These are phyloP conservation scores for Sanghuangporus baumii DNA, from an alignment of 1,284 basidiomycete species.

Conservation along the genomic window DNA sequence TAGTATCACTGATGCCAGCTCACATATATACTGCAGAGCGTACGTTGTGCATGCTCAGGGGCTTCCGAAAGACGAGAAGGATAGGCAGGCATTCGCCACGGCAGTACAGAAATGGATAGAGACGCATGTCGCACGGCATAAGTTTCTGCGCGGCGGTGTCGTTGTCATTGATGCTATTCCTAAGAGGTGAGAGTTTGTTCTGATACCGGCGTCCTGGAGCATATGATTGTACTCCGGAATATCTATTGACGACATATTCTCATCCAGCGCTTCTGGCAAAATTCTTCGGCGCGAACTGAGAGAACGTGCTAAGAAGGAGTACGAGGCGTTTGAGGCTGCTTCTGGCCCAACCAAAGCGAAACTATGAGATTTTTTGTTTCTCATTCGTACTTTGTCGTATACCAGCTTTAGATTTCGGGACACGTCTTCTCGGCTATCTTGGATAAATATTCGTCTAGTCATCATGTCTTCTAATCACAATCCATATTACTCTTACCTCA, in stretches of 20 bases:
- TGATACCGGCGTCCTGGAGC: background rate
- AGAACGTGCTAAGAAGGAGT: conserved; percentile 50
- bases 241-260: background rate
- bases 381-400: background rate
- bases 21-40: conserved; percentile 37
- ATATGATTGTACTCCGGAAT: background rate
- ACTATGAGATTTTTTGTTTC: conserved; percentile 1
- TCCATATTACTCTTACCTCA: too few species aligned
- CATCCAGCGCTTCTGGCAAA: conserved; percentile 55
- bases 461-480: too few species aligned
- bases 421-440: background rate
- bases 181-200: conserved; percentile 48
- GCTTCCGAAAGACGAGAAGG: conserved; percentile 31
- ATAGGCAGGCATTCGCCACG: conserved; percentile 38
- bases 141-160: conserved; percentile 62
- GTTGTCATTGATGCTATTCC: conserved; percentile 52
- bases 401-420: background rate
- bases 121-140: conserved; percentile 56
- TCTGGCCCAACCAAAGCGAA: conserved; percentile 9
- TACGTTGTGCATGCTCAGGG: conserved; percentile 58
- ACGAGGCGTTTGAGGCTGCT: conserved; percentile 15
- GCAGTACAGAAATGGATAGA: conserved; percentile 59
- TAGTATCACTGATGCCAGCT: background rate
- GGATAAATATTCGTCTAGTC: too few species aligned
- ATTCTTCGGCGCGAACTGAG: conserved; percentile 60